Evolutionary conservation across 2,329 filamentous ascomycete species (phyloP), one percentile per base, ranked within the genome.

Genomic region (Penicillium sp.): DNA sequence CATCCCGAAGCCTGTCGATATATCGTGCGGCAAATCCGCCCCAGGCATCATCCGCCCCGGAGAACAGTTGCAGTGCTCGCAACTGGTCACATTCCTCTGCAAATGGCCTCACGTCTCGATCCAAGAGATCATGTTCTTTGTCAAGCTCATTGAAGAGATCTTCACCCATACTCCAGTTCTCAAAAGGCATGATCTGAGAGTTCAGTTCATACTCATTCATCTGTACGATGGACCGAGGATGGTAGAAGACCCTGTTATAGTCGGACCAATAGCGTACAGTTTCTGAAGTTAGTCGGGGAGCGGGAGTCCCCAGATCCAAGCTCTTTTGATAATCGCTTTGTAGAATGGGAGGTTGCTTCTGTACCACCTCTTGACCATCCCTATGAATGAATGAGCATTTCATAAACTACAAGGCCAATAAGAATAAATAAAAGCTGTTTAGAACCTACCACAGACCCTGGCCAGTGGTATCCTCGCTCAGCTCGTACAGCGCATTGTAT

Each of bases 201-300:
- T 87, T 84, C 28, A 95, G 74, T 64, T 94, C 88, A 62, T 87
- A 94, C 61, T 96, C 89, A 63, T 86, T 86, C 11, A 97, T 75
- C 64, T 95, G 90, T 8, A 95, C 77, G 44, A 95, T 80, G 10
- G 89, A 95, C 44, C 81, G 82, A 7, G 93, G 93, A 64, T 97
- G 90, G 65, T 87, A 96, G 69, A 83, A 98, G n/a, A 93, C 80
- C 22, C 89, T 82, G 57, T 88, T 94, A 69, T 89, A 97, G 68
- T 98, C 93, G 26, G 89, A 95, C 91, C 93, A 98, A 71, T 93
- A 97, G 44, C 89, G 81, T n/a, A 97, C 86, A 9, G 80, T 79
- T 6, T 82, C 79, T 1, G 82, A 76, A 1, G 78, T 85, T 16
- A 95, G 76, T 42, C 75, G 71, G 0, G 86, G 79, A 5, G 84